Percentiles rank a stretch among this genome's conserved stretches.
Conservation (phyloP, 345 rosid species). For the Acer saccharum region DNA sequence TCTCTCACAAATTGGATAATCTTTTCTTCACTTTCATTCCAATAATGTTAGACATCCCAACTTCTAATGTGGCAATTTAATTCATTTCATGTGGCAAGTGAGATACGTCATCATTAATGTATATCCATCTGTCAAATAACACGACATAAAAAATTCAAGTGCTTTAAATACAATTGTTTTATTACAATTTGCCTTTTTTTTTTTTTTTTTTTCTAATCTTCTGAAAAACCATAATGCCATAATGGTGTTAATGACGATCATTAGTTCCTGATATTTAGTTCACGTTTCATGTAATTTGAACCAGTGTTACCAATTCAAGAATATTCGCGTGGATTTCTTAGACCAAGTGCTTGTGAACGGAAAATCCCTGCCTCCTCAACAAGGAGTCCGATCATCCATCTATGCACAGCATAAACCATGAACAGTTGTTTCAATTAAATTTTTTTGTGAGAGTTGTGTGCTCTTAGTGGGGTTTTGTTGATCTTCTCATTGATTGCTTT, state of each 20-base stretch:
- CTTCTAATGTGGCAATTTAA: no score
- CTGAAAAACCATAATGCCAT: not conserved
- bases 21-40: not conserved
- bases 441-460: constrained; percentile 17
- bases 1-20: not conserved
- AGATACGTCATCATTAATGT: not conserved
- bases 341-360: constrained; percentile 72
- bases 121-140: not conserved
- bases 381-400: constrained; percentile 44
- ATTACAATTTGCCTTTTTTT: not conserved
- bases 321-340: constrained; percentile 65
- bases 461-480: not conserved
- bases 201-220: not conserved
- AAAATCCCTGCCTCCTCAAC: constrained; percentile 38
- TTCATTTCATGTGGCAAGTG: not conserved
- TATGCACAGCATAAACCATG: constrained; percentile 72
- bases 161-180: not conserved
- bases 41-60: not conserved
- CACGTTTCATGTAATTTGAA: constrained; percentile 8
- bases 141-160: not conserved
- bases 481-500: constrained; percentile 8
- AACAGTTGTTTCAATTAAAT: constrained; percentile 14
- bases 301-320: constrained; percentile 57
- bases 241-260: not conserved
- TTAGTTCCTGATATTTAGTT: constrained; percentile 1